A percentile compares a stretch with the other conserved stretches of the same genome.
phyloP scores from a whole-genome alignment of 129 eudicot species.

The Flaveria robusta region DNA sequence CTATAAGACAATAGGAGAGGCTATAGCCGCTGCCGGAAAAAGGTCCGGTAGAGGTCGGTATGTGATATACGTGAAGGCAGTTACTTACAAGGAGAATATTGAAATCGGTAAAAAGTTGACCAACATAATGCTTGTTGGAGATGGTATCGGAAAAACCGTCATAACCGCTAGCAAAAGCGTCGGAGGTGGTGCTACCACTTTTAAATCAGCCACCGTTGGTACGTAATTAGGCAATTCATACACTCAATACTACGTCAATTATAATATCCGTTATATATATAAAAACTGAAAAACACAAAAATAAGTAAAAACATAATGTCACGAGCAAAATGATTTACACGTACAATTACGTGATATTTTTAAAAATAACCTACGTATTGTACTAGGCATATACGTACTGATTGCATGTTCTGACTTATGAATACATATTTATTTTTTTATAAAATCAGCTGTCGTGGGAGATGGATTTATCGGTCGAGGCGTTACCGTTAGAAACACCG shows the following conservation, averaged over 20 bases:
- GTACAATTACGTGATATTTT: neutral
- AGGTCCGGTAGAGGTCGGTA: conserved; percentile 46
- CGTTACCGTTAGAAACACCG: conserved; percentile 48
- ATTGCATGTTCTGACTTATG: no score
- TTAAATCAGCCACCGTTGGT: conserved; percentile 61
- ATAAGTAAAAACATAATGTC: neutral
- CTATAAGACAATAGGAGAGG: conserved; percentile 49
- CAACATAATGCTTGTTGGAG: conserved; percentile 61
- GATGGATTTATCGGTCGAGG: conserved; percentile 52
- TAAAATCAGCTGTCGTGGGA: conserved; percentile 40
- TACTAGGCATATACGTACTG: no score
- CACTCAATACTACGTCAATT: no score
- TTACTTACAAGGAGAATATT: conserved; percentile 47
- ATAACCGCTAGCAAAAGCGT: conserved; percentile 65
- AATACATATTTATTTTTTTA: no score
- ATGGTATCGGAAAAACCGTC: conserved; percentile 63
- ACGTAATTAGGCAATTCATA: conserved; percentile 23
- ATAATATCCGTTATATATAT: no score
- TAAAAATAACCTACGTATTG: no score
- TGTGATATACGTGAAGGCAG: conserved; percentile 52
- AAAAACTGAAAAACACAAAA: no score
- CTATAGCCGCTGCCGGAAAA: conserved; percentile 45
- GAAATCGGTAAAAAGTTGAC: conserved; percentile 40
- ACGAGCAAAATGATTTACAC: neutral
- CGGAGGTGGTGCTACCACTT: conserved; percentile 60